These are phyloP conservation scores for Vigna radiata DNA, from an alignment of 306 rosid species.

Conservation along the genomic window DNA sequence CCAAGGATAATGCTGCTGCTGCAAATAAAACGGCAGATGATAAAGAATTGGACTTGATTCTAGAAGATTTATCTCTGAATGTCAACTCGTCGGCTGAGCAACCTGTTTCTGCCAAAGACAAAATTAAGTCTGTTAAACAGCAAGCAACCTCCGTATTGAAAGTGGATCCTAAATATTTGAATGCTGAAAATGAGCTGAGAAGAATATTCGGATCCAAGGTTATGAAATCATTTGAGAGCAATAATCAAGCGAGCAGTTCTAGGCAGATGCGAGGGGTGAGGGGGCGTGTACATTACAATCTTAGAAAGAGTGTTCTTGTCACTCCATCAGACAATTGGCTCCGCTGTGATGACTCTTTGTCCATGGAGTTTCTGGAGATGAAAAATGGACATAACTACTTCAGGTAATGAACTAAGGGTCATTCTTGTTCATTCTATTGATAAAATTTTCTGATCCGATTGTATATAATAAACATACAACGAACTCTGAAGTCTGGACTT, in stretches of 20 bases:
- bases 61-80: conserved; percentile 64
- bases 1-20: conserved; percentile 60
- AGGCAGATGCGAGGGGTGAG: conserved; percentile 85
- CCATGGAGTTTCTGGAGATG: conserved; percentile 76
- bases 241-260: conserved; percentile 77
- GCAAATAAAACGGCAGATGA: conserved; percentile 50
- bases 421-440: conserved; percentile 23
- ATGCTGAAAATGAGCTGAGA: conserved; percentile 88
- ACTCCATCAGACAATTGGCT: conserved; percentile 85
- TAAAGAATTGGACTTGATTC: conserved; percentile 63
- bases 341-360: conserved; percentile 89
- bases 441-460: not conserved
- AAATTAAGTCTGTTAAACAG: conserved; percentile 50
- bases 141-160: conserved; percentile 51
- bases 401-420: conserved; percentile 59
- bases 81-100: conserved; percentile 42
- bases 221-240: conserved; percentile 86
- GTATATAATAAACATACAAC: no score
- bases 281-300: conserved; percentile 60
- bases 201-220: conserved; percentile 98
- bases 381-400: conserved; percentile 74
- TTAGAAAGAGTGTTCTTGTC: conserved; percentile 76
- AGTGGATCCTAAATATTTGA: conserved; percentile 86
- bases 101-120: conserved; percentile 40
- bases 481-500: no score